Percentiles rank a stretch among this genome's conserved stretches.
These are phyloP conservation scores for Gardenia jasminoides DNA, from an alignment of 257 asterid genomes.

Conservation along the genomic window DNA sequence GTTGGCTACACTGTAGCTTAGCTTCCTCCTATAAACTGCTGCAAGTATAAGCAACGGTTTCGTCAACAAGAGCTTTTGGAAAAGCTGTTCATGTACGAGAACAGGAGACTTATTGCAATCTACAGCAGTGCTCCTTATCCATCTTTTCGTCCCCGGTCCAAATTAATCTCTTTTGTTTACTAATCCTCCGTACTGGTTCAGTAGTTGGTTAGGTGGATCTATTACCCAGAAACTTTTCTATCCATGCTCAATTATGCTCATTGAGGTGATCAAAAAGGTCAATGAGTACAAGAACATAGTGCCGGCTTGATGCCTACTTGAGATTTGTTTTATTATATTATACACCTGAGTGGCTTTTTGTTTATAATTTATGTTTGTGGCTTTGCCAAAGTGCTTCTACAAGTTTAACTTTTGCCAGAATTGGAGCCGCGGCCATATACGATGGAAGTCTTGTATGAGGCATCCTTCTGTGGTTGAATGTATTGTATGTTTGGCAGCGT, in stretches of 20 bases:
- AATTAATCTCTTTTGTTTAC: not conserved
- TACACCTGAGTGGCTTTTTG: not conserved
- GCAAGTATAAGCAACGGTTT: too few species aligned
- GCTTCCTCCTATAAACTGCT: not conserved
- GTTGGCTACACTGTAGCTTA: not conserved
- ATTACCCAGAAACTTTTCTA: not conserved
- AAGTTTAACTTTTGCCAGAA: too few species aligned
- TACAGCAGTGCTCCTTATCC: not conserved
- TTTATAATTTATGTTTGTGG: not conserved
- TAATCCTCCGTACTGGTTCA: not conserved
- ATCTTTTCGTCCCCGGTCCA: conserved; percentile 1
- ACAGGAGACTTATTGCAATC: not conserved
- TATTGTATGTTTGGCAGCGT: too few species aligned
- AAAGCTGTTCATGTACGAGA: not conserved
- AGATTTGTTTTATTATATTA: not conserved
- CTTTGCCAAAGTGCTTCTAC: not conserved
- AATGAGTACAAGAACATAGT: not conserved
- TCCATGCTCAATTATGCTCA: not conserved
- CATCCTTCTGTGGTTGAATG: too few species aligned
- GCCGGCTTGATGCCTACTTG: not conserved
- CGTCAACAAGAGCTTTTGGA: not conserved
- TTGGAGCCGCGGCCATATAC: not conserved
- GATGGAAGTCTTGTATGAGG: too few species aligned
- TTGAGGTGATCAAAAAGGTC: not conserved
- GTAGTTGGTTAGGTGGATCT: not conserved